Conservation (phyloP, 345 rosid species). For the Diplotaxis tenuifolia region DNA sequence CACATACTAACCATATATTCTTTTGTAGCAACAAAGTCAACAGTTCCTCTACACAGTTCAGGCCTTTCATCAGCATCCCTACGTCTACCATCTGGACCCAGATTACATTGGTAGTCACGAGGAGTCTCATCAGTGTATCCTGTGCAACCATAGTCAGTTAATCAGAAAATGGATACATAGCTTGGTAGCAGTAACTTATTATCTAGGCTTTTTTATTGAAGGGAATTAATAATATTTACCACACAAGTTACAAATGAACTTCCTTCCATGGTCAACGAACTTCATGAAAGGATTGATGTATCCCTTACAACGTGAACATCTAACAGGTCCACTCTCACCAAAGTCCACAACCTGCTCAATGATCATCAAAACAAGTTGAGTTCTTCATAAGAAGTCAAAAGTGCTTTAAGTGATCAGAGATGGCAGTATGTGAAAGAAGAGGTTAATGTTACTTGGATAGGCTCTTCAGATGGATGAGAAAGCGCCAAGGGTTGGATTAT, state of each 20-base stretch:
- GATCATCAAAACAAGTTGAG: conserved; percentile 3
- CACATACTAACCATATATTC: conserved; percentile 86
- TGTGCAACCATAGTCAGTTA: conserved; percentile 30
- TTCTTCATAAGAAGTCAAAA: too few species aligned
- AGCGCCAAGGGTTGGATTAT: conserved; percentile 90
- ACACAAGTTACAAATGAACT: conserved; percentile 79
- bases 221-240: conserved; percentile 37
- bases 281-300: conserved; percentile 88
- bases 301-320: conserved; percentile 90
- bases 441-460: conserved; percentile 61
- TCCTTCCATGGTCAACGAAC: conserved; percentile 85
- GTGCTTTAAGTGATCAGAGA: conserved; percentile 3
- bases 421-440: conserved; percentile 1
- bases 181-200: conserved; percentile 10
- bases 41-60: conserved; percentile 89
- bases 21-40: conserved; percentile 86
- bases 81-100: conserved; percentile 91
- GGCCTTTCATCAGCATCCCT: conserved; percentile 95
- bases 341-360: conserved; percentile 72
- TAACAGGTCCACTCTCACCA: conserved; percentile 86
- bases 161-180: conserved; percentile 11
- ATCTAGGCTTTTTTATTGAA: conserved; percentile 3
- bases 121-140: conserved; percentile 84
- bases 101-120: conserved; percentile 80
- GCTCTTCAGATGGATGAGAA: conserved; percentile 95